Conservation (phyloP, 495 filamentous ascomycete genomes). For the Neurospora tetrasperma region DNA sequence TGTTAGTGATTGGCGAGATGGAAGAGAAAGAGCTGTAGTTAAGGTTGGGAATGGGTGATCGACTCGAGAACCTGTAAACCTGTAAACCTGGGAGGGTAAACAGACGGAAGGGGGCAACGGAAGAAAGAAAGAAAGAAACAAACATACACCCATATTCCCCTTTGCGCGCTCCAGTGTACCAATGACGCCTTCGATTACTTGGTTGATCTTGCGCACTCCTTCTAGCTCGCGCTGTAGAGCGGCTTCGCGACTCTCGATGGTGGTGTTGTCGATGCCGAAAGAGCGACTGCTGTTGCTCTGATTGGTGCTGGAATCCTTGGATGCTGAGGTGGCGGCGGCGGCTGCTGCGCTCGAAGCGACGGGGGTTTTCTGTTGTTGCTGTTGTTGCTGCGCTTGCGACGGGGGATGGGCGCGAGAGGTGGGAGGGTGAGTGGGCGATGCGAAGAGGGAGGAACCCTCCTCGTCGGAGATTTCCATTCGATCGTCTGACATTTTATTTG, state of each 20-base stretch:
- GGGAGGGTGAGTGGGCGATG: conserved; percentile 49
- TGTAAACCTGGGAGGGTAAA: not conserved
- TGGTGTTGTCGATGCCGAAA: conserved; percentile 44
- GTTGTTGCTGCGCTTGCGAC: not conserved
- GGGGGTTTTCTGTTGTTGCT: not conserved
- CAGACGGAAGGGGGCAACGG: not conserved
- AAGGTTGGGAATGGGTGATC: not conserved
- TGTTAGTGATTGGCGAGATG: not conserved
- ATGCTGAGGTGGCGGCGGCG: conserved; percentile 10
- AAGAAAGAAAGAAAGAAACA: not conserved
- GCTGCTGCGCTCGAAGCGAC: conserved; percentile 4
- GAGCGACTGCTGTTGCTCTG: conserved; percentile 30
- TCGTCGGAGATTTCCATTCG: conserved; percentile 28
- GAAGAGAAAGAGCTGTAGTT: not conserved
- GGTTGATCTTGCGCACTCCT: conserved; percentile 72
- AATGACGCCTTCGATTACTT: conserved; percentile 76
- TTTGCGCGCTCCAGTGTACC: conserved; percentile 69
- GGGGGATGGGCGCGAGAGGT: not conserved
- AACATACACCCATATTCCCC: conserved; percentile 77
- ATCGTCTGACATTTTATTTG: conserved; percentile 14
- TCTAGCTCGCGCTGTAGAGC: conserved; percentile 69
- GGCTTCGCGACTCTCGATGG: conserved; percentile 54
- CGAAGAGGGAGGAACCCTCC: conserved; percentile 55
- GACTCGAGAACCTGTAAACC: not conserved
- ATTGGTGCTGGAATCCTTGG: conserved; percentile 37